Evolutionary conservation across 345 rosid species (phyloP).

Genomic region (Syzygium grande): DNA sequence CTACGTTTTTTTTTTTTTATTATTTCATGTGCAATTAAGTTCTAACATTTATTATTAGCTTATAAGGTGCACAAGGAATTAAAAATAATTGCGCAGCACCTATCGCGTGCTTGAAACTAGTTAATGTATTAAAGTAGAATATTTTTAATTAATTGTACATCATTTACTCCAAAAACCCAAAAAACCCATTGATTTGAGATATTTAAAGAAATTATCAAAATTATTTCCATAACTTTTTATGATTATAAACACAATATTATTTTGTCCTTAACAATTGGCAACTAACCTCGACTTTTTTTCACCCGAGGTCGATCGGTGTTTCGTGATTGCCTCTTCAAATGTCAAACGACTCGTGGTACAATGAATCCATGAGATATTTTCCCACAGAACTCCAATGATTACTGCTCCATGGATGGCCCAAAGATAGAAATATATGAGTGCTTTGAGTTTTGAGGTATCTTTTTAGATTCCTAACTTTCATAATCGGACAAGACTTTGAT

Average conservation of each 20-base stretch:
- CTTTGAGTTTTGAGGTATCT: background rate
- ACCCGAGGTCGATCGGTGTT: background rate
- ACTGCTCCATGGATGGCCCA: background rate
- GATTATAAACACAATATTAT: background rate
- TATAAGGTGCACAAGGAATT: background rate
- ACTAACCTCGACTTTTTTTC: background rate
- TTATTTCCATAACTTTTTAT: background rate
- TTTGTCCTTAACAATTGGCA: background rate
- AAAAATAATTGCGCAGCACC: background rate
- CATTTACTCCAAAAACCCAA: background rate
- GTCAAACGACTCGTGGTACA: background rate
- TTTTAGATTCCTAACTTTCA: background rate
- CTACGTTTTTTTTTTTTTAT: no score
- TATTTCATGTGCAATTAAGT: background rate
- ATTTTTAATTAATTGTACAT: background rate
- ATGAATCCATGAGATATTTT: background rate
- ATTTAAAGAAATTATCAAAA: background rate
- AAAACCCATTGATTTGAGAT: background rate
- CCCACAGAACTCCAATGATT: background rate
- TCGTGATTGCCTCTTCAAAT: background rate
- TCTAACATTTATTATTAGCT: background rate
- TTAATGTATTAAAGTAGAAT: background rate
- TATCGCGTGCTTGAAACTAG: background rate
- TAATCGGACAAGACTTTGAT: background rate
- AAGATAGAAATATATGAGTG: background rate